Evolutionary conservation across 2,329 filamentous ascomycete genomes (phyloP).

Genomic region (Onygena corvina): DNA sequence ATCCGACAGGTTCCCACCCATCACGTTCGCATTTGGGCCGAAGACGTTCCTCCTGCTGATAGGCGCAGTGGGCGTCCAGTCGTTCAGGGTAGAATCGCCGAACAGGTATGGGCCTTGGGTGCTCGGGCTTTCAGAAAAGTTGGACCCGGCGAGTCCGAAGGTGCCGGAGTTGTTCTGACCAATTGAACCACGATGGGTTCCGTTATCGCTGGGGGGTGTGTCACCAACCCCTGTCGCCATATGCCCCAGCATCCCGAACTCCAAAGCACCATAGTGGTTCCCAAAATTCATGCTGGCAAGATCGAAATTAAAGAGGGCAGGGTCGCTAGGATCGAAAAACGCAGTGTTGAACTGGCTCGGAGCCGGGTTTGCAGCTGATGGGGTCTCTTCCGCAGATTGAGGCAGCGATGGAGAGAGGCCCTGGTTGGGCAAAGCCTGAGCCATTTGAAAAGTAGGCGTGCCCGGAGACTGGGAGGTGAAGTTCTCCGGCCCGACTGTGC

Average conservation of each 20-base stretch:
- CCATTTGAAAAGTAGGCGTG: constrained; percentile 56
- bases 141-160: constrained; percentile 29
- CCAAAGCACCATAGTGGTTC: constrained; percentile 87
- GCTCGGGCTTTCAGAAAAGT: constrained; percentile 36
- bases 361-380: constrained; percentile 34
- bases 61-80: constrained; percentile 31
- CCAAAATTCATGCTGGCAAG: constrained; percentile 89
- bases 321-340: constrained; percentile 83
- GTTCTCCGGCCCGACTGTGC: constrained; percentile 40
- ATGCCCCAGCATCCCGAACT: constrained; percentile 91
- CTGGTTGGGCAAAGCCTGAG: constrained; percentile 29
- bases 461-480: constrained; percentile 59
- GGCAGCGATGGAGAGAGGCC: constrained; percentile 32
- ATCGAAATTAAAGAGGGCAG: constrained; percentile 89
- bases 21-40: constrained; percentile 24
- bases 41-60: constrained; percentile 22
- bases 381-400: constrained; percentile 38
- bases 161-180: constrained; percentile 32
- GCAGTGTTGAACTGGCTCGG: constrained; percentile 37
- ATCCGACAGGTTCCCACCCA: constrained; percentile 33
- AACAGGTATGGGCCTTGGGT: constrained; percentile 36
- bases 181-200: constrained; percentile 37
- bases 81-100: constrained; percentile 35
- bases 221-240: constrained; percentile 89
- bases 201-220: constrained; percentile 55